Conservation (phyloP, 2,329 filamentous ascomycete genomes). For the Colletotrichum filicis region DNA sequence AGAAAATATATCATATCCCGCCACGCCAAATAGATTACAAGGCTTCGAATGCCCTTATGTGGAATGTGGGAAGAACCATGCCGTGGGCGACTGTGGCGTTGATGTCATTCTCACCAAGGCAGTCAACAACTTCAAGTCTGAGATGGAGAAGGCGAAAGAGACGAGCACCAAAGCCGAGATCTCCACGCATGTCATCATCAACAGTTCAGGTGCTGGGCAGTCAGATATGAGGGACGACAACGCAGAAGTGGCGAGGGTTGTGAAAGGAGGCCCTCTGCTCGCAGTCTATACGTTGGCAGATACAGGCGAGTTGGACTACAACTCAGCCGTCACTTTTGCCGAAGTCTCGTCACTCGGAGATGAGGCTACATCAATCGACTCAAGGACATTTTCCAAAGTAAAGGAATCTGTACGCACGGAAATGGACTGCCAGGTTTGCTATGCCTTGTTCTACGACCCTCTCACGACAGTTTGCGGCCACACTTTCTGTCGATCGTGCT, state of each 20-base stretch:
- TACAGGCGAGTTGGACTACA: conserved; percentile 67
- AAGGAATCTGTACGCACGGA: conserved; percentile 73
- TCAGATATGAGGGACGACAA: conserved; percentile 48
- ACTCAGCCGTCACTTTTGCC: conserved; percentile 65
- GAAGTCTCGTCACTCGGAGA: conserved; percentile 40
- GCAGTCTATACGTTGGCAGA: conserved; percentile 75
- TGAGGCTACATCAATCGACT: conserved; percentile 41
- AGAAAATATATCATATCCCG: conserved; percentile 81
- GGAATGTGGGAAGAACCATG: conserved; percentile 77
- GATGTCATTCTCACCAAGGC: conserved; percentile 83
- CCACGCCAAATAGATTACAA: conserved; percentile 70
- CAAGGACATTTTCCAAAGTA: conserved; percentile 61
- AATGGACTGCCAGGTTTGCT: conserved; percentile 91
- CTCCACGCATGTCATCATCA: conserved; percentile 49
- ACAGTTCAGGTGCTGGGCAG: conserved; percentile 26
- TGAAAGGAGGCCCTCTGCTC: conserved; percentile 69
- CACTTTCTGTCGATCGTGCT: conserved; percentile 86
- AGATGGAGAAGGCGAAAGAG: conserved; percentile 56
- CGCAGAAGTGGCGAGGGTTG: conserved; percentile 45
- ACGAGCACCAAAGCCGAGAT: conserved; percentile 47
- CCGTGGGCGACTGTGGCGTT: conserved; percentile 78
- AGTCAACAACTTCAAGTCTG: conserved; percentile 67
- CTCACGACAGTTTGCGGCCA: conserved; percentile 89
- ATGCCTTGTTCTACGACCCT: conserved; percentile 82
- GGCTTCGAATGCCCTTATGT: conserved; percentile 81